phyloP scores from a whole-genome alignment of 2,329 filamentous ascomycete species.

The Ceratocystis cacaofunesta region DNA sequence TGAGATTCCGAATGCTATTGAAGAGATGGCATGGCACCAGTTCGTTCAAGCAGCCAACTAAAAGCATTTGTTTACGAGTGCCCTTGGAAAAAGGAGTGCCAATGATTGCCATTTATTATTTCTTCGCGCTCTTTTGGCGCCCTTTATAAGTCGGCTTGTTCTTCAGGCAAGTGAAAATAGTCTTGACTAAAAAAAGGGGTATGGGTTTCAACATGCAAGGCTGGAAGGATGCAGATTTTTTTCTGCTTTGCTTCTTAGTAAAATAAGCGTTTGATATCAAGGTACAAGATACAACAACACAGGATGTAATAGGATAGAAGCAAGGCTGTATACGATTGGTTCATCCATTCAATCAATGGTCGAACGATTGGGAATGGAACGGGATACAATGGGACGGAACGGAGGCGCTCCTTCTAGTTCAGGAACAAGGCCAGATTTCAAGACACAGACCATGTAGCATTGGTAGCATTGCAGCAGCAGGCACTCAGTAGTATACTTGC shows the following conservation, averaged over 20 bases:
- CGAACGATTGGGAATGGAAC: background rate
- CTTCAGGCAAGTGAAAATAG: background rate
- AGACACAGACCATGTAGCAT: background rate
- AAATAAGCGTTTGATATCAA: background rate
- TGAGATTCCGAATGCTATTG: background rate
- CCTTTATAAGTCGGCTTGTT: background rate
- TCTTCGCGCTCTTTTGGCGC: background rate
- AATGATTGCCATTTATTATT: too few relatives aligned
- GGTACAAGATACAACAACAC: background rate
- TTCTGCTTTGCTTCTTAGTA: background rate
- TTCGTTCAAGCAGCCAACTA: background rate
- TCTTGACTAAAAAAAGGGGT: slow-evolving; percentile 1
- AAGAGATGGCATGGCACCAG: background rate
- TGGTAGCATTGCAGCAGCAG: slow-evolving; percentile 5
- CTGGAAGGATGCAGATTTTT: background rate
- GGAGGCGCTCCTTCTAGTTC: background rate
- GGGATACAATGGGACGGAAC: background rate
- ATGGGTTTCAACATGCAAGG: background rate
- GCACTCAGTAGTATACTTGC: background rate
- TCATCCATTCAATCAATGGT: too few relatives aligned
- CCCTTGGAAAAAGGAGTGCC: too few relatives aligned
- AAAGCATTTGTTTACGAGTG: background rate
- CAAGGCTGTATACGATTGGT: too few relatives aligned
- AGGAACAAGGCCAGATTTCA: slow-evolving; percentile 1
- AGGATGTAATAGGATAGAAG: background rate